Conservation (phyloP, 2,329 filamentous ascomycete genomes). For the Sclerotinia spermophila region DNA sequence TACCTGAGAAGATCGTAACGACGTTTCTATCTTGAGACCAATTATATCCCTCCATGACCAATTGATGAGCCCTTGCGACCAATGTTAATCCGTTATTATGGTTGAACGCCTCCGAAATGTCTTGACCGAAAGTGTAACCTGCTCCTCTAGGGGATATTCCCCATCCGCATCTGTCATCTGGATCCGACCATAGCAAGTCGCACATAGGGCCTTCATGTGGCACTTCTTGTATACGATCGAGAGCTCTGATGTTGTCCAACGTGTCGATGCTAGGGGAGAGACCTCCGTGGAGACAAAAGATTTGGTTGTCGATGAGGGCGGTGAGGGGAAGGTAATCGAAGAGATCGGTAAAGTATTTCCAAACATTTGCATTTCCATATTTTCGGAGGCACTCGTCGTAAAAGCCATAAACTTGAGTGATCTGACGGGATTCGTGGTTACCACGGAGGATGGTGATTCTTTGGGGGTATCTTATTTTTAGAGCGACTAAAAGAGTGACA, state of each 20-base stretch:
- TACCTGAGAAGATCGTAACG: conserved; percentile 97
- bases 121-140: conserved; percentile 92
- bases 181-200: conserved; percentile 96
- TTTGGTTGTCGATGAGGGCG: conserved; percentile 97
- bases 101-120: conserved; percentile 98
- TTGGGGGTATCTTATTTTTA: conserved; percentile 97
- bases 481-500: conserved; percentile 88
- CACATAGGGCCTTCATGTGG: conserved; percentile 98
- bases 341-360: conserved; percentile 98
- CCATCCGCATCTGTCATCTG: conserved; percentile 94
- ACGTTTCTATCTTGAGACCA: conserved; percentile 99
- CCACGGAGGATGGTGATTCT: conserved; percentile 98
- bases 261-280: conserved; percentile 95
- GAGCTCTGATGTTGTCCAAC: conserved; percentile 87
- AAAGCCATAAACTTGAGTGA: conserved; percentile 98
- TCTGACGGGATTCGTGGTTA: conserved; percentile 98
- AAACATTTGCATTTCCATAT: conserved; percentile 98
- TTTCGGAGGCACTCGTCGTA: conserved; percentile 99
- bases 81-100: conserved; percentile 97
- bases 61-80: conserved; percentile 92
- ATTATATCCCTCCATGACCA: conserved; percentile 99
- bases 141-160: conserved; percentile 92
- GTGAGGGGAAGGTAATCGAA: conserved; percentile 98
- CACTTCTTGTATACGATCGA: conserved; percentile 97
- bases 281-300: conserved; percentile 97